A percentile compares a stretch with the other conserved stretches of the same genome.
Conservation (phyloP, 75 land plant genomes). For the Cunninghamia lanceolata region DNA sequence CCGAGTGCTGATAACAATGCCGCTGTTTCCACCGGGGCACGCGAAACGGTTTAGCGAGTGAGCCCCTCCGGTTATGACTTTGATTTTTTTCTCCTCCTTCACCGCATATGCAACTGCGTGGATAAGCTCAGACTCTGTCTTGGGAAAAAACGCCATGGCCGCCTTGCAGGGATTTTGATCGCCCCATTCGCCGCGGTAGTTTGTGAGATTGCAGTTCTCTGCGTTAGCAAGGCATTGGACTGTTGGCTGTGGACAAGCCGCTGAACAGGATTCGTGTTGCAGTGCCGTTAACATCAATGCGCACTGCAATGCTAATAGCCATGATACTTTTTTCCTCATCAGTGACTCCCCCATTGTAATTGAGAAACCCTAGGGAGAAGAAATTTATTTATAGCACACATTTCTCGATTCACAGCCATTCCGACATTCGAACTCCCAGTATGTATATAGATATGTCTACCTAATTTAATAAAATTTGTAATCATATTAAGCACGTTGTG, state of each 20-base stretch:
- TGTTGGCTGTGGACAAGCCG: slow-evolving; percentile 19
- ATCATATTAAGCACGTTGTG: no score
- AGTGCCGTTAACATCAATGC: no score
- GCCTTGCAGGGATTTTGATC: slow-evolving; percentile 34
- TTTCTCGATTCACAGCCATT: no score
- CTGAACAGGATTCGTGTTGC: neutral
- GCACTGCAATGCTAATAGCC: no score
- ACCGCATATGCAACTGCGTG: slow-evolving; percentile 5
- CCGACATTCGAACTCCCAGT: no score
- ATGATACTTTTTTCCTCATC: no score
- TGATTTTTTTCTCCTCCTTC: slow-evolving; percentile 32
- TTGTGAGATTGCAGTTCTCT: slow-evolving; percentile 22
- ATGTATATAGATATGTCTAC: no score
- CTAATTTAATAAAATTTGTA: no score
- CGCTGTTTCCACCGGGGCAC: slow-evolving; percentile 29
- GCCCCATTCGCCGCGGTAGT: slow-evolving; percentile 36
- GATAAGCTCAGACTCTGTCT: slow-evolving; percentile 31
- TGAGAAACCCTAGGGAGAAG: no score
- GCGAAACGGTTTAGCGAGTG: slow-evolving; percentile 37
- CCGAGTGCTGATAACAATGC: slow-evolving; percentile 35
- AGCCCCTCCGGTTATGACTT: slow-evolving; percentile 12
- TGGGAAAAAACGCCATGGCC: slow-evolving; percentile 30
- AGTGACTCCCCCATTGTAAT: no score
- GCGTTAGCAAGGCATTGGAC: slow-evolving; percentile 6
- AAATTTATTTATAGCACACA: no score